Evolutionary conservation across 768 basidiomycete genomes (phyloP), one percentile per base, ranked within the genome.

Genomic region (Mycena kentingensis): DNA sequence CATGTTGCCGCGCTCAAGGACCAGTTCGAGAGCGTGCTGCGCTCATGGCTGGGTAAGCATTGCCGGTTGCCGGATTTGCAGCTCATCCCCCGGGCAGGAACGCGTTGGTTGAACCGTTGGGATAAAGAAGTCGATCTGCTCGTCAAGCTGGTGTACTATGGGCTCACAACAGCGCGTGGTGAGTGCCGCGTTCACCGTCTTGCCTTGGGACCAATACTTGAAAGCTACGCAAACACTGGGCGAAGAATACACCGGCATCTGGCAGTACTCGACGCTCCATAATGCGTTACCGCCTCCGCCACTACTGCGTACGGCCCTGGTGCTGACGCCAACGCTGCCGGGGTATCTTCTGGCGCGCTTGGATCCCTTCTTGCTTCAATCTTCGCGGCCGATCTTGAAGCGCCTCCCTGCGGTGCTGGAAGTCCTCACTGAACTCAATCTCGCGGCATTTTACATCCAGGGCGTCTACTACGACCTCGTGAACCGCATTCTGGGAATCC

Each of bases 231-330:
- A 93, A 68, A 92, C 88, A 4, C 75, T 93, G 1, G 92, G 92
- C n/a, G 92, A 94, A 67, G 92, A 94, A 64, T 94, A 94, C 61
- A 92, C 90, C 1, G 87, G 88, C 61, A 84, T 88, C 28, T 90
- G 90, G 88, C 82, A 85, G 58, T 81, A 84, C 51, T 82, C 85
- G 11, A 64, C 73, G 3, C 69, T 66, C 25, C 71, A 65, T 18
- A 51, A 66, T 27, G 60, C 68, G 4, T 54, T 66, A 24, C 77
- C 76, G 19, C 86, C 83, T 2, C 73, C 83, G 13, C 67, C 59
- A 19, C 63, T 63, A 44, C 63, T 73, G 8, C 80, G 87, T 19
- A 65, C 75, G 15, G 74, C 77, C 2, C 74, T 90, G 11, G 74
- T 91, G 52, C 69, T 90, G n/a, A 71, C 88, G 21, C 82, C 85